A percentile compares a stretch with the other conserved stretches of the same genome.
These are phyloP conservation scores for Claviceps sp. DNA, from an alignment of 2,329 filamentous ascomycete genomes.

Conservation along the genomic window DNA sequence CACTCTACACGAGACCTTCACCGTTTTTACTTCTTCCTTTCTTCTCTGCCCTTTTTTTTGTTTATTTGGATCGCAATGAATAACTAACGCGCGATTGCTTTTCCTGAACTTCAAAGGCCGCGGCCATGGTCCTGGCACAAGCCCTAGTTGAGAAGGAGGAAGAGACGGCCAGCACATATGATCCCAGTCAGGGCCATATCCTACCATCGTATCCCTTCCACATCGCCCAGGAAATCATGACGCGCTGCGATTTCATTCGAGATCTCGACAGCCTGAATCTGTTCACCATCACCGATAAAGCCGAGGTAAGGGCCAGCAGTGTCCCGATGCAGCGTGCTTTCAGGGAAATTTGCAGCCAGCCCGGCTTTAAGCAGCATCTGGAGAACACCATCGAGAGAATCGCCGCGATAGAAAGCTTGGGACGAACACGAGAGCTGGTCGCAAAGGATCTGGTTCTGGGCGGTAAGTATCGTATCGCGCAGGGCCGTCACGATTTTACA, in stretches of 20 bases:
- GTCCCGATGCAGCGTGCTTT: constrained; percentile 96
- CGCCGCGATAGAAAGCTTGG: constrained; percentile 81
- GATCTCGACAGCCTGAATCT: constrained; percentile 87
- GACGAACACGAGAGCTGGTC: constrained; percentile 85
- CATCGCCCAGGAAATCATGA: constrained; percentile 84
- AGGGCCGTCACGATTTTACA: constrained; percentile 24
- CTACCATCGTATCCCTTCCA: constrained; percentile 73
- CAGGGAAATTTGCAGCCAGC: constrained; percentile 61
- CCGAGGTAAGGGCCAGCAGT: constrained; percentile 80
- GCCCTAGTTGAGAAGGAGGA: constrained; percentile 77
- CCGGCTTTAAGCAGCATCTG: constrained; percentile 71
- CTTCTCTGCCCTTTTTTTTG: not conserved
- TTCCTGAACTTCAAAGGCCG: constrained; percentile 39
- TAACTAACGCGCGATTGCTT: not conserved
- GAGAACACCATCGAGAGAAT: constrained; percentile 77
- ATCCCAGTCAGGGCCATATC: constrained; percentile 54
- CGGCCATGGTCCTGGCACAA: constrained; percentile 84
- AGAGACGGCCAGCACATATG: constrained; percentile 51
- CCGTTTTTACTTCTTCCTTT: not conserved
- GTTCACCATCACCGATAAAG: constrained; percentile 81
- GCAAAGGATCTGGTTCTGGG: constrained; percentile 86
- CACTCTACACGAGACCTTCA: not conserved
- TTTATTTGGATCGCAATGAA: not conserved
- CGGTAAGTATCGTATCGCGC: constrained; percentile 59
- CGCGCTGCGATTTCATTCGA: constrained; percentile 85